Percentiles rank a stretch among this genome's conserved stretches.
Conservation (phyloP, 2,329 filamentous ascomycete species). For the Fusarium scirpi region DNA sequence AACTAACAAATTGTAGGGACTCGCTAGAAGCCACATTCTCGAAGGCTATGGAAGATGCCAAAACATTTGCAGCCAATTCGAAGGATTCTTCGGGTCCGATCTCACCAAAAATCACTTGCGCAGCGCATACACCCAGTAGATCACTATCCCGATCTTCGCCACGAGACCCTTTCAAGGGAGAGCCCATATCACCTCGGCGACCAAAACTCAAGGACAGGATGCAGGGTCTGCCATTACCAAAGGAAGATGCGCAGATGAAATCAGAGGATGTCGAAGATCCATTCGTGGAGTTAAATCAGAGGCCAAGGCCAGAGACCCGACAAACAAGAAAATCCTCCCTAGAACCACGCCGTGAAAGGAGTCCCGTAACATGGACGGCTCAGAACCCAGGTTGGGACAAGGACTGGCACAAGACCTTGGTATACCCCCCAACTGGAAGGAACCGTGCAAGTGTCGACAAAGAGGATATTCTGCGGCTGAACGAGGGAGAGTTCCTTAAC, state of each 20-base stretch:
- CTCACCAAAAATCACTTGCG: neutral
- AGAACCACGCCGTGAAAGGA: constrained; percentile 18
- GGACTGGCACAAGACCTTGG: constrained; percentile 68
- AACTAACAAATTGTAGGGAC: constrained; percentile 28
- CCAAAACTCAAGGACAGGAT: constrained; percentile 48
- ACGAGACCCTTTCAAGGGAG: constrained; percentile 22
- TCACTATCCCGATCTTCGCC: neutral
- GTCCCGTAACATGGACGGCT: constrained; percentile 61
- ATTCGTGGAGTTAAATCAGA: constrained; percentile 14
- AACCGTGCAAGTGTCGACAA: constrained; percentile 75
- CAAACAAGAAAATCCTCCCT: constrained; percentile 44
- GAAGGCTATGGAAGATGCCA: neutral
- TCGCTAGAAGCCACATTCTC: constrained; percentile 26
- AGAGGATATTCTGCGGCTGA: constrained; percentile 79
- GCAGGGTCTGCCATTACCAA: constrained; percentile 10
- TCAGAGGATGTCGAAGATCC: neutral
- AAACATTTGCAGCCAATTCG: neutral
- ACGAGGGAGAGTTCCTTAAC: constrained; percentile 89
- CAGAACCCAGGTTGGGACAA: constrained; percentile 64
- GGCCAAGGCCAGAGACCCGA: constrained; percentile 38
- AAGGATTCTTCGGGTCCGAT: neutral
- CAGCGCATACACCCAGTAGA: neutral
- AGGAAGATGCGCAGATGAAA: constrained; percentile 4
- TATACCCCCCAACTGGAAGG: constrained; percentile 69
- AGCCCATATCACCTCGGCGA: constrained; percentile 9